Percentiles rank a stretch among this genome's conserved stretches.
Conservation (phyloP, 2,329 filamentous ascomycete species). For the Cercospora zeae-maydis region DNA sequence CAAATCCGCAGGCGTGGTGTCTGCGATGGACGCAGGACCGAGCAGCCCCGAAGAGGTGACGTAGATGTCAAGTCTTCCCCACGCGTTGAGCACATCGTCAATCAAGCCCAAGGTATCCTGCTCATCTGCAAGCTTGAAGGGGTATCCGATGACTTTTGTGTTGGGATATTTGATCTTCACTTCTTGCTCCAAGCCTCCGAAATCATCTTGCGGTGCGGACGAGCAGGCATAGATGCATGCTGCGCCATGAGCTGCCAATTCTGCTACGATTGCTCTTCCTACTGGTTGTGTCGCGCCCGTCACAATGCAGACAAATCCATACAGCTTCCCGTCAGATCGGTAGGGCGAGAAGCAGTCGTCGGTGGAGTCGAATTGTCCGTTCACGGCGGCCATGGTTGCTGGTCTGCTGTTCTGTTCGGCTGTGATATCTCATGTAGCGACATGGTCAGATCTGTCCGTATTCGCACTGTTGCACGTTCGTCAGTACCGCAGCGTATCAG, state of each 20-base stretch:
- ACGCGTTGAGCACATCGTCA: conserved; percentile 60
- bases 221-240: conserved; percentile 62
- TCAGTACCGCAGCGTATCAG: neutral
- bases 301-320: conserved; percentile 63
- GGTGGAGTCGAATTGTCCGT: conserved; percentile 20
- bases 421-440: no score
- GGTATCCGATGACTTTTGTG: conserved; percentile 60
- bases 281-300: conserved; percentile 60
- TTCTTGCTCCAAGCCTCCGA: conserved; percentile 42
- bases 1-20: conserved; percentile 55
- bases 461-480: neutral
- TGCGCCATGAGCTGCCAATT: conserved; percentile 62
- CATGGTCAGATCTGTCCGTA: neutral
- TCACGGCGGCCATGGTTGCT: conserved; percentile 16
- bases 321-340: conserved; percentile 57
- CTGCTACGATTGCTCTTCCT: conserved; percentile 57
- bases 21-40: conserved; percentile 55
- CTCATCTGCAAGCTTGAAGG: conserved; percentile 57
- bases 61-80: conserved; percentile 60
- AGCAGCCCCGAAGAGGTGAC: conserved; percentile 57
- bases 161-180: conserved; percentile 50
- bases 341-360: conserved; percentile 55
- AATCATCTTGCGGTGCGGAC: conserved; percentile 41
- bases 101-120: conserved; percentile 59
- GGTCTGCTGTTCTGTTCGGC: neutral